These are phyloP conservation scores for Sugiyamaella marilandica DNA, from an alignment of 805 yeast genomes.

Conservation along the genomic window DNA sequence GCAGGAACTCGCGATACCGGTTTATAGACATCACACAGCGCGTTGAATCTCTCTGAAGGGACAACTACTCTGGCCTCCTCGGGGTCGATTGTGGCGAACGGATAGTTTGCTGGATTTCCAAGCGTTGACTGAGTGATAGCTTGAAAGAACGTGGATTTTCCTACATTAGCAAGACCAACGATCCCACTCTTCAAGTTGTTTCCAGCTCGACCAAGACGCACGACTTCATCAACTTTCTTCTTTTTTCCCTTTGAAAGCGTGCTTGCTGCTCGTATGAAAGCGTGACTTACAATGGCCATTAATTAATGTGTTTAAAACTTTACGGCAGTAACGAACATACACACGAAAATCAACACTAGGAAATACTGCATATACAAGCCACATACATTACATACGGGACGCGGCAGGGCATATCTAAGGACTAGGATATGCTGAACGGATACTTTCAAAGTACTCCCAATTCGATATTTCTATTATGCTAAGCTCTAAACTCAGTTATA, in stretches of 20 bases:
- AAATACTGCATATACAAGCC: not conserved
- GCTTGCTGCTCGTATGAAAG: slow-evolving; percentile 1
- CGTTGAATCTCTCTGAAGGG: slow-evolving; percentile 47
- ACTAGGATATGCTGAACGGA: too few relatives aligned
- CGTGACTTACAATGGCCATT: not conserved
- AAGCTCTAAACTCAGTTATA: not conserved
- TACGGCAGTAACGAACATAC: not conserved
- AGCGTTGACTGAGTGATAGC: slow-evolving; percentile 57
- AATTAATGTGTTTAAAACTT: not conserved
- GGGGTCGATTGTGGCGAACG: slow-evolving; percentile 74
- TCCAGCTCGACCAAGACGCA: slow-evolving; percentile 45
- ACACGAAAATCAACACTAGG: not conserved
- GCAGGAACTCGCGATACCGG: slow-evolving; percentile 53
- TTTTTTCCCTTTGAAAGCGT: not conserved
- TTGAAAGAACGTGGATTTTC: slow-evolving; percentile 55
- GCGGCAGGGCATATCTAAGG: not conserved
- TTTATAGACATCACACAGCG: slow-evolving; percentile 43
- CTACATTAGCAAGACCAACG: slow-evolving; percentile 61
- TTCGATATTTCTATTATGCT: not conserved
- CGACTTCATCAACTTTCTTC: not conserved
- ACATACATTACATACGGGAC: too few relatives aligned
- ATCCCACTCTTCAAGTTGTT: slow-evolving; percentile 42
- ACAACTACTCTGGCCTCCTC: slow-evolving; percentile 57
- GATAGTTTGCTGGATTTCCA: slow-evolving; percentile 65
- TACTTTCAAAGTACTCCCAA: too few relatives aligned